Evolutionary conservation across 768 basidiomycete genomes (phyloP).

Genomic region (Stropharia rugosoannulata): DNA sequence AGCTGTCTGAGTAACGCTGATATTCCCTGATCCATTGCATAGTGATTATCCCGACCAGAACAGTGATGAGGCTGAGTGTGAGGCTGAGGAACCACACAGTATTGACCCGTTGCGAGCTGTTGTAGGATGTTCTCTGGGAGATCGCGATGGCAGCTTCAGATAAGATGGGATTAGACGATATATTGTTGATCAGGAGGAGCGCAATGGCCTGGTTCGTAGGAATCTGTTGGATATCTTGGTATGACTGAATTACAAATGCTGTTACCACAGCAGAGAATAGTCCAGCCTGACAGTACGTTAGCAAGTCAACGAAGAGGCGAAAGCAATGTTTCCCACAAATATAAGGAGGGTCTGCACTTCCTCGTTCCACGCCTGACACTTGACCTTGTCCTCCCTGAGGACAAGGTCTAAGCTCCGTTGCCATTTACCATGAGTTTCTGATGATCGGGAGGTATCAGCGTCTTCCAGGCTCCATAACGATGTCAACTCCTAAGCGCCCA

Average conservation of each 20-base stretch:
- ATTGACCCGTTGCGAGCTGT: conserved; percentile 11
- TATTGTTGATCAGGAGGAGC: neutral
- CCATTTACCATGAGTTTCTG: conserved; percentile 11
- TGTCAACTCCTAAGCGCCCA: neutral
- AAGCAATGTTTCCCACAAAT: conserved; percentile 15
- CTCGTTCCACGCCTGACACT: conserved; percentile 21
- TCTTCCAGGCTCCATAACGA: conserved; percentile 5
- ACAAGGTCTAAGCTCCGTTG: conserved; percentile 6
- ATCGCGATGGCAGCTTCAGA: neutral
- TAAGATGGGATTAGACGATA: neutral
- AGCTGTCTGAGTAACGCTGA: conserved; percentile 2
- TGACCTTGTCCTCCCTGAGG: conserved; percentile 10
- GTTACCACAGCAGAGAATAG: conserved; percentile 23
- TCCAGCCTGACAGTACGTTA: conserved; percentile 16
- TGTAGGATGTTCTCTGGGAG: neutral
- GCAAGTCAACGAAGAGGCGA: neutral
- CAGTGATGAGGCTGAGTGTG: conserved; percentile 13
- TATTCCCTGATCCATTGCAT: conserved; percentile 17
- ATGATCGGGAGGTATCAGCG: neutral
- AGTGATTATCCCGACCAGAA: conserved; percentile 14
- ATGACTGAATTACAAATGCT: conserved; percentile 22
- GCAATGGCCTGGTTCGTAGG: conserved; percentile 6
- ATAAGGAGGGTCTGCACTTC: conserved; percentile 24
- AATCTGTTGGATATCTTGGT: conserved; percentile 16
- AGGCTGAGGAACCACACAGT: conserved; percentile 16